These are phyloP conservation scores for Globisporangium mamillatum DNA, from an alignment of 352 stramenopile genomes.

Conservation along the genomic window DNA sequence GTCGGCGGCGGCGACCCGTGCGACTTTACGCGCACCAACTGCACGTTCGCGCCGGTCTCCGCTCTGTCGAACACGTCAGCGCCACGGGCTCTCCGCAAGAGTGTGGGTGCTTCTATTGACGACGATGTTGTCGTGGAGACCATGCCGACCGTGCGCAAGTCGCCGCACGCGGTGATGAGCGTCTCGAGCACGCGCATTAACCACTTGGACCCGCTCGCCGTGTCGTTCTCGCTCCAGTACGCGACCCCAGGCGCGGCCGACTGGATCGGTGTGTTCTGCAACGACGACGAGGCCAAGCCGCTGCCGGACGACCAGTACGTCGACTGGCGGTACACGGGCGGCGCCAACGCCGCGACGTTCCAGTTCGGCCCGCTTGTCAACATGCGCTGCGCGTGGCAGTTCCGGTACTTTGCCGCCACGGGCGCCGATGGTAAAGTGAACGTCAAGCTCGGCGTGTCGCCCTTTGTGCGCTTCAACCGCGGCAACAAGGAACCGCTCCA, in stretches of 20 bases:
- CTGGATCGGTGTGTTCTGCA: conserved; percentile 22
- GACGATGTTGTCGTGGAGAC: neutral
- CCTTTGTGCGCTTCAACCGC: conserved; percentile 15
- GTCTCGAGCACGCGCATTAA: conserved; percentile 18
- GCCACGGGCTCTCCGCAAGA: neutral
- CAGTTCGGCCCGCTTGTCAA: conserved; percentile 25
- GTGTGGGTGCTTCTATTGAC: neutral
- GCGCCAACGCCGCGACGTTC: conserved; percentile 6
- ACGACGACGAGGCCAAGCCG: conserved; percentile 10
- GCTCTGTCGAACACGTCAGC: neutral
- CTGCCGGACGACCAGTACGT: conserved; percentile 17
- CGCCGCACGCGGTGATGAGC: conserved; percentile 4
- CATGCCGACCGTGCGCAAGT: conserved; percentile 13
- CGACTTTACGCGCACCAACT: conserved; percentile 9
- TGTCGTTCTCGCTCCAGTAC: conserved; percentile 19
- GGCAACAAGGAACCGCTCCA: conserved; percentile 28
- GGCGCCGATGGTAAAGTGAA: conserved; percentile 17
- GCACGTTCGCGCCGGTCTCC: neutral
- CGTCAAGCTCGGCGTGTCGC: conserved; percentile 26
- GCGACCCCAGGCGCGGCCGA: neutral
- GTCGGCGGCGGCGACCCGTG: conserved; percentile 9
- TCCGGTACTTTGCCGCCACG: conserved; percentile 25
- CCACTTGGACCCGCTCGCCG: conserved; percentile 15
- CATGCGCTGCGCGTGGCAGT: conserved; percentile 29
- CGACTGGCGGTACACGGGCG: conserved; percentile 14